Percentiles rank a stretch among this genome's conserved stretches.
Evolutionary conservation across 1,139 yeast genomes (phyloP).

Genomic region (Nakaseomyces bracarensis): DNA sequence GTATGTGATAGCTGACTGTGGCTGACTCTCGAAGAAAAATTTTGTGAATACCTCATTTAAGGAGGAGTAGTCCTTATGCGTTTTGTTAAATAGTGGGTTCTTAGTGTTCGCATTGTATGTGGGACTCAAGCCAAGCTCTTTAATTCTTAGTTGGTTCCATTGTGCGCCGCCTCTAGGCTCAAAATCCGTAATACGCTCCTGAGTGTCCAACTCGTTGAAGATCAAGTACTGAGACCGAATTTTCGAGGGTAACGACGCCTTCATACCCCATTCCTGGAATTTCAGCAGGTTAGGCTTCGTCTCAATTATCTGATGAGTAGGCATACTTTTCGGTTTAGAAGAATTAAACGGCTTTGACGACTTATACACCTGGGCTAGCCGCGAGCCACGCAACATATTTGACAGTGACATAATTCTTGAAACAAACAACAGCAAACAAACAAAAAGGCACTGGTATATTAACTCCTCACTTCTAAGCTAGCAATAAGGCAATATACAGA

Average conservation of each 20-base stretch:
- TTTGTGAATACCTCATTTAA: constrained; percentile 6
- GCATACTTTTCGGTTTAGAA: constrained; percentile 21
- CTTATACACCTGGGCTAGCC: constrained; percentile 27
- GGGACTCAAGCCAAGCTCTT: constrained; percentile 42
- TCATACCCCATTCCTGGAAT: constrained; percentile 59
- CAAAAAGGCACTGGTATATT: no score
- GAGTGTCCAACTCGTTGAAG: constrained; percentile 44
- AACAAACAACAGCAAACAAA: no score
- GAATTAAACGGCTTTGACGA: constrained; percentile 15
- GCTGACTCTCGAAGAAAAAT: constrained; percentile 3
- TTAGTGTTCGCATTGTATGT: constrained; percentile 23
- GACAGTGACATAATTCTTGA: constrained; percentile 12
- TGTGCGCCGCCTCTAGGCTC: constrained; percentile 42
- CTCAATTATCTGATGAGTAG: constrained; percentile 51
- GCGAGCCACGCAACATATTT: constrained; percentile 21
- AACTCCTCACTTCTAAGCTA: no score
- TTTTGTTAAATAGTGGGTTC: constrained; percentile 25
- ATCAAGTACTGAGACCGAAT: constrained; percentile 42
- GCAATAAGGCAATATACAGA: no score
- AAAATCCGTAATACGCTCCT: constrained; percentile 45
- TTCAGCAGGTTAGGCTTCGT: constrained; percentile 47
- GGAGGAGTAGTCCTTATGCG: constrained; percentile 2
- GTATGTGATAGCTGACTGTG: constrained; percentile 11
- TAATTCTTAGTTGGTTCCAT: constrained; percentile 44
- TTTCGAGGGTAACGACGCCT: constrained; percentile 47